Conservation (phyloP, 768 basidiomycete species). For the Phlebiopsis gigantea region DNA sequence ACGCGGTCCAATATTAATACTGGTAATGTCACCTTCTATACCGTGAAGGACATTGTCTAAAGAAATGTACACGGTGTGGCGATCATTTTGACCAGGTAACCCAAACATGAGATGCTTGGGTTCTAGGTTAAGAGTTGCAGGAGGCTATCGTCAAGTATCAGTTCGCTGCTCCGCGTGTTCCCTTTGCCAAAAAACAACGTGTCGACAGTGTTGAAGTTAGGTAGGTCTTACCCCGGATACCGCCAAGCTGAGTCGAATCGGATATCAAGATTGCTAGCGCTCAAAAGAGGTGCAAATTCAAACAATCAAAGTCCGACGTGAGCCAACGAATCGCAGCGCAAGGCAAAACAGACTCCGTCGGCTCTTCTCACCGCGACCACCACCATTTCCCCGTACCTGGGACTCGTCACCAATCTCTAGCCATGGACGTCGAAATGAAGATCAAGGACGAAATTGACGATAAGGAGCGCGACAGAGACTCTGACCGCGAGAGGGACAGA, state of each 20-base stretch:
- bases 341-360: conserved; percentile 10
- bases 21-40: not conserved
- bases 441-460: conserved; percentile 69
- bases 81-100: not conserved
- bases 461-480: conserved; percentile 43
- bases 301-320: conserved; percentile 9
- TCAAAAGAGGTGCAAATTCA: not conserved
- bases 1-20: not conserved
- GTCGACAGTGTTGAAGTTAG: too few relatives aligned
- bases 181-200: too few relatives aligned
- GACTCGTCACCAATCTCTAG: not conserved
- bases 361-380: conserved; percentile 7
- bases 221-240: too few relatives aligned
- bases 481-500: conserved; percentile 42
- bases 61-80: not conserved
- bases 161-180: too few relatives aligned
- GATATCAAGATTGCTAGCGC: too few relatives aligned
- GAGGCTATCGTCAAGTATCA: too few relatives aligned
- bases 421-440: conserved; percentile 85
- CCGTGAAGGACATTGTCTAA: not conserved
- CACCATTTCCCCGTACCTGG: not conserved
- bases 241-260: too few relatives aligned
- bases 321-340: conserved; percentile 2
- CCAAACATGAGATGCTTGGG: too few relatives aligned
- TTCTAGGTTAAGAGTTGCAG: too few relatives aligned